Percentiles rank a stretch among this genome's conserved stretches.
Conservation (phyloP, 352 stramenopile genomes). For the Pythium dissimile region DNA sequence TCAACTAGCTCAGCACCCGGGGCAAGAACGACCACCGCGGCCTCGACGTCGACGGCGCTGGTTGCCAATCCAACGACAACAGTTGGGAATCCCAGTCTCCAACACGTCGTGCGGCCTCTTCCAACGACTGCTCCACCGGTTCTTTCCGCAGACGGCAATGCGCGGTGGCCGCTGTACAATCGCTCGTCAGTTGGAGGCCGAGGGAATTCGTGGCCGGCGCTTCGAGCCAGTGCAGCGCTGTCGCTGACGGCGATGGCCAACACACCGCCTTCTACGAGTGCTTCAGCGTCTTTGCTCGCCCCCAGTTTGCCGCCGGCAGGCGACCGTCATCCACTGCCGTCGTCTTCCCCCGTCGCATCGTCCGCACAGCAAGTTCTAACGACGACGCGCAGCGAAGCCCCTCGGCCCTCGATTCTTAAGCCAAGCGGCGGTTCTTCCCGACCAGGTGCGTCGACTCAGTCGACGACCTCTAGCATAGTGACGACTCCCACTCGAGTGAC, state of each 20-base stretch:
- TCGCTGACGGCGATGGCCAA: too few relatives aligned
- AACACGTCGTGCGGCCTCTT: constrained; percentile 1
- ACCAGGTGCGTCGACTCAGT: too few relatives aligned
- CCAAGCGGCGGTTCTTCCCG: too few relatives aligned
- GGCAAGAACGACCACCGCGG: background rate
- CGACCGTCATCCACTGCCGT: too few relatives aligned
- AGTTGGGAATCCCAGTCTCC: background rate
- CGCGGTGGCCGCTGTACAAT: background rate
- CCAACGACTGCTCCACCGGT: too few relatives aligned
- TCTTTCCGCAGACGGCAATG: too few relatives aligned
- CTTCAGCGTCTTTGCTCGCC: too few relatives aligned
- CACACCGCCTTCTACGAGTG: too few relatives aligned
- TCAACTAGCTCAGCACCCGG: too few relatives aligned
- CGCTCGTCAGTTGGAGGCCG: background rate
- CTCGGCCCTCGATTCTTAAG: background rate
- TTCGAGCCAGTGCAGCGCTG: background rate
- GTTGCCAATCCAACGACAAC: background rate
- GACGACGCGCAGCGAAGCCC: background rate
- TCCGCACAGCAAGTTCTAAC: background rate
- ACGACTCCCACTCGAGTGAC: too few relatives aligned
- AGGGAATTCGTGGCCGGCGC: background rate
- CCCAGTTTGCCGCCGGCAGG: too few relatives aligned
- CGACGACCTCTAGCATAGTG: too few relatives aligned
- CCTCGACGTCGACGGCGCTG: background rate
- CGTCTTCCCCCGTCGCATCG: background rate